Evolutionary conservation across 129 eudicot genomes (phyloP), one percentile per base, ranked within the genome.

Genomic region (Pittosporum tobira): DNA sequence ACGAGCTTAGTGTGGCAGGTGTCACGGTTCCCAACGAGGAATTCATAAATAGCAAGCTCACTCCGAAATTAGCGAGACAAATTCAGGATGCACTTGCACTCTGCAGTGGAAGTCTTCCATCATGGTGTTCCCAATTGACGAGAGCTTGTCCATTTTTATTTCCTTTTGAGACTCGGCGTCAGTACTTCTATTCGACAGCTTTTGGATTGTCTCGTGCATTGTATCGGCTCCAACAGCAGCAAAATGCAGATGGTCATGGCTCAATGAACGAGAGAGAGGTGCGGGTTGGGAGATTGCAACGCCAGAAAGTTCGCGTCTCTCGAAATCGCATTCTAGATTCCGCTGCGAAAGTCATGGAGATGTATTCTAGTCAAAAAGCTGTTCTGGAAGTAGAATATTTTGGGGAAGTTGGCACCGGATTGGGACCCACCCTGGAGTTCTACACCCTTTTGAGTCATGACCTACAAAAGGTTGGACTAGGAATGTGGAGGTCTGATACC

Each of bases 301-400:
- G 99, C 15, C 99, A 93, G 73, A 93, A 93, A 77, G 99, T 93
- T 9, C 99, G 99, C 37, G 96, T 93, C 14, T 93, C 99, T 13
- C 73, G 99, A 27, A 87, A 81, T 64, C 77, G 94, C n/a, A 93
- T 93, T 48, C 65, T 93, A 27, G 99, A 93, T 73, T 93, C 99
- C 40, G 99, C 99, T 59, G 85, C 93, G 5, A 93, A 93, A 75
- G 99, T 93, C 14, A 93, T 93, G 99, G 96, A 93, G 71, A 87
- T 93, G 99, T 93, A 84, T 73, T 87, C 94, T 13, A 84, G 91
- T 55, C 99, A 87, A 43, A 93, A 93, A 46, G 96, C 96, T 24
- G 91, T 93, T 70, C 94, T 93, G 58, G 99, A 93, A 71, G 99
- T 89, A 12, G 96, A 93, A 71, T 93, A 93, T 81, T 80, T 80